A percentile compares a stretch with the other conserved stretches of the same genome.
Conservation (phyloP, 2,329 filamentous ascomycete genomes). For the Orbilia ellipsospora region DNA sequence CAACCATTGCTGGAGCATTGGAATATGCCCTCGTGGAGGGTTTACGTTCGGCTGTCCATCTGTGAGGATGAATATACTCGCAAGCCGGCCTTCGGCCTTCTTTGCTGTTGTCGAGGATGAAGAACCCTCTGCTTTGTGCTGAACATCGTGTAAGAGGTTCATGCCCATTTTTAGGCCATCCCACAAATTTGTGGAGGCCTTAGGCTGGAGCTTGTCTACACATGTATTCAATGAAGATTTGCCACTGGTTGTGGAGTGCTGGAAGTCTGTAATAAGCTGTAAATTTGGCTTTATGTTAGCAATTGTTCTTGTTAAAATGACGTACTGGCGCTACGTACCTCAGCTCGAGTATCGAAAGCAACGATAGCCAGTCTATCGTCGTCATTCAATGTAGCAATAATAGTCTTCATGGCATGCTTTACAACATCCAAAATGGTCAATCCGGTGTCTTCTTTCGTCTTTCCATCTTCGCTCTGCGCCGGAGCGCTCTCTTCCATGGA, state of each 20-base stretch:
- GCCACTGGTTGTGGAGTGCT: constrained; percentile 65
- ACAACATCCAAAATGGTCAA: constrained; percentile 70
- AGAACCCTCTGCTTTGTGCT: constrained; percentile 57
- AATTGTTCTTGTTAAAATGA: neutral
- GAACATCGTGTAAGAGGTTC: constrained; percentile 63
- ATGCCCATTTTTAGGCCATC: constrained; percentile 68
- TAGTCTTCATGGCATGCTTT: constrained; percentile 71
- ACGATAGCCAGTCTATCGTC: constrained; percentile 70
- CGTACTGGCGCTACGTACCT: constrained; percentile 56
- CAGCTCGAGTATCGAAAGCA: constrained; percentile 65
- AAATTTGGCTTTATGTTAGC: neutral
- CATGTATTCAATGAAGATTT: constrained; percentile 64
- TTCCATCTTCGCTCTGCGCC: constrained; percentile 62
- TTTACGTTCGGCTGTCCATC: constrained; percentile 58
- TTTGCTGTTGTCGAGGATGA: constrained; percentile 35
- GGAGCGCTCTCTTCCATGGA: constrained; percentile 69
- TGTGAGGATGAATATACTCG: constrained; percentile 61
- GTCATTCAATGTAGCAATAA: constrained; percentile 69
- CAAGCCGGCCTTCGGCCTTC: constrained; percentile 56
- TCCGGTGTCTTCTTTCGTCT: constrained; percentile 65
- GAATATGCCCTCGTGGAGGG: constrained; percentile 68
- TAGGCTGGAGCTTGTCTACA: constrained; percentile 64
- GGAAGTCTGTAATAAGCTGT: constrained; percentile 64
- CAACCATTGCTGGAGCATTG: constrained; percentile 65
- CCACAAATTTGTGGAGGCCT: constrained; percentile 69